phyloP scores from a whole-genome alignment of 352 stramenopile species.

The Phytophthora cryptogea region DNA sequence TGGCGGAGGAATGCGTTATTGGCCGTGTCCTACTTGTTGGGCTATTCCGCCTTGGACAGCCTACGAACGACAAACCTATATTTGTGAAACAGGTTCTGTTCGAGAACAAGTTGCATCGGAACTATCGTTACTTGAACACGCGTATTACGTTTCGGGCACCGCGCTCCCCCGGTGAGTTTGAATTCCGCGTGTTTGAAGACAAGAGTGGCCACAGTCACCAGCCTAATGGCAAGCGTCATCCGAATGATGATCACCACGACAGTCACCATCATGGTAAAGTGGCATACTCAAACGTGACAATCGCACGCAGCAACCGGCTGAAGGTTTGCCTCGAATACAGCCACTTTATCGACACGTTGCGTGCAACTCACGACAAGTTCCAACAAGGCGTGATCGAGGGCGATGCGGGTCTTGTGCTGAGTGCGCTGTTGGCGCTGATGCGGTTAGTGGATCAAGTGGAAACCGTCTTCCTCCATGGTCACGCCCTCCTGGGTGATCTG shows the following conservation, averaged over 20 bases:
- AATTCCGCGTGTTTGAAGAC: slow-evolving; percentile 85
- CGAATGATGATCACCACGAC: slow-evolving; percentile 38
- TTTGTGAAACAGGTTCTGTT: slow-evolving; percentile 87
- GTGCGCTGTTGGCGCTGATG: slow-evolving; percentile 64
- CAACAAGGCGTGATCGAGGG: slow-evolving; percentile 53
- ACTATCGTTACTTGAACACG: slow-evolving; percentile 67
- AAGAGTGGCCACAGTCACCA: slow-evolving; percentile 46
- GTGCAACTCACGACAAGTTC: slow-evolving; percentile 68
- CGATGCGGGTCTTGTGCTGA: slow-evolving; percentile 63
- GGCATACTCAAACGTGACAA: slow-evolving; percentile 69
- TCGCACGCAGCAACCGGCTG: slow-evolving; percentile 68
- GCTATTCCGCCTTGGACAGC: slow-evolving; percentile 75
- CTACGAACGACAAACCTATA: slow-evolving; percentile 80
- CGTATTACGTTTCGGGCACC: slow-evolving; percentile 83
- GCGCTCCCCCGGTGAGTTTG: slow-evolving; percentile 80
- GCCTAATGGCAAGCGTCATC: slow-evolving; percentile 28
- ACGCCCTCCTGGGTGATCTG: slow-evolving; percentile 64
- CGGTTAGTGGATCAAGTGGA: slow-evolving; percentile 77
- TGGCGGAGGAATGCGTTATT: slow-evolving; percentile 58
- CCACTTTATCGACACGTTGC: slow-evolving; percentile 80
- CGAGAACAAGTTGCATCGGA: slow-evolving; percentile 73
- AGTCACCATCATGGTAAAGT: slow-evolving; percentile 33
- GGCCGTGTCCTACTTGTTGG: slow-evolving; percentile 75
- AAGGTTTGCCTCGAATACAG: slow-evolving; percentile 81
- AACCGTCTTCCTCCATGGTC: slow-evolving; percentile 73